A percentile compares a stretch with the other conserved stretches of the same genome.
These are phyloP conservation scores for Sapria himalayana DNA, from an alignment of 345 rosid species.

Conservation along the genomic window DNA sequence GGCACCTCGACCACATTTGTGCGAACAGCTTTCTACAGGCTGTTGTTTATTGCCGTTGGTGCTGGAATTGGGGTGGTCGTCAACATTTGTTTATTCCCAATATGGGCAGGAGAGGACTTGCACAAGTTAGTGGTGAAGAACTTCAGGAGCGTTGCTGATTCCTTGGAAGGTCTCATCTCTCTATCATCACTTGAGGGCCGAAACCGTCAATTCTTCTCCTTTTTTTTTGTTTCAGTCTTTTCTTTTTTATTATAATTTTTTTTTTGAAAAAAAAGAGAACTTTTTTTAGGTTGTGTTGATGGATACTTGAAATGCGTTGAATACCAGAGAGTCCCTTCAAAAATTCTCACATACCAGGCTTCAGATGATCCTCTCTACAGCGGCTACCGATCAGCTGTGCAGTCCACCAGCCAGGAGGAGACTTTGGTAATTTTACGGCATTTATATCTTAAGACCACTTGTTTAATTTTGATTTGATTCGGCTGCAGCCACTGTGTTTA, in stretches of 20 bases:
- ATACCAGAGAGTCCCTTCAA: conserved; percentile 72
- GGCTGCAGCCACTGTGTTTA: too few species aligned
- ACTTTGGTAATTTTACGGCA: conserved; percentile 25
- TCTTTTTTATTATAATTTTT: neutral
- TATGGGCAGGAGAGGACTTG: conserved; percentile 79
- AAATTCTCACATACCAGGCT: conserved; percentile 72
- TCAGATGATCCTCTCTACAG: conserved; percentile 64
- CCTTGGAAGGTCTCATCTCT: conserved; percentile 43
- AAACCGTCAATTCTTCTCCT: neutral
- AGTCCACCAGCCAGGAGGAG: conserved; percentile 73
- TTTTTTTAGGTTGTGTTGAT: conserved; percentile 44
- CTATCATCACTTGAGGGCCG: neutral
- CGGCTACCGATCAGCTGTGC: conserved; percentile 70
- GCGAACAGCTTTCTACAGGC: conserved; percentile 34
- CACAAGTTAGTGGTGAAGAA: conserved; percentile 63
- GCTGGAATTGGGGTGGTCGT: conserved; percentile 39
- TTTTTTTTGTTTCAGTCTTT: neutral
- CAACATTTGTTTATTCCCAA: conserved; percentile 46
- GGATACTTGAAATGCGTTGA: conserved; percentile 58
- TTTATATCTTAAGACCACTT: neutral
- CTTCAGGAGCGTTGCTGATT: conserved; percentile 53
- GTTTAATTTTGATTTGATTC: too few species aligned
- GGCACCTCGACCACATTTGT: conserved; percentile 36
- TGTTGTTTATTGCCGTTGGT: conserved; percentile 42
- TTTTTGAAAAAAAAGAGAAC: too few species aligned